These are phyloP conservation scores for Colletotrichum sublineola DNA, from an alignment of 2,329 filamentous ascomycete genomes.

Conservation along the genomic window DNA sequence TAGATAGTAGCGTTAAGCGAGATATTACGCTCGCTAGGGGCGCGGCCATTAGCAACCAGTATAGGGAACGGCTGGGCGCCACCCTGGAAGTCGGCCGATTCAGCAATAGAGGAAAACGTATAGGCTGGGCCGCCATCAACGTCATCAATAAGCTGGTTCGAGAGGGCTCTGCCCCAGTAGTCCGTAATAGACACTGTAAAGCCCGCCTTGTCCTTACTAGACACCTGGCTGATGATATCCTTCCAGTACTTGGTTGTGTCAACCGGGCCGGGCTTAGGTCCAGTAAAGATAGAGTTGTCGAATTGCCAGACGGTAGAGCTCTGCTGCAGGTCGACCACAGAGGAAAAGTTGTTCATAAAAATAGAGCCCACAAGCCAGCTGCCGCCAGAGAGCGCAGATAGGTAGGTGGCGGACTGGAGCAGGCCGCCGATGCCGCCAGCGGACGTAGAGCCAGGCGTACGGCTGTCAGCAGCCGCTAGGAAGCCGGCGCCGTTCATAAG, in stretches of 20 bases:
- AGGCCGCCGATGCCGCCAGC: slow-evolving; percentile 82
- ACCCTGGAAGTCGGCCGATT: slow-evolving; percentile 55
- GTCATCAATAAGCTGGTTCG: slow-evolving; percentile 86
- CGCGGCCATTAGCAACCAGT: slow-evolving; percentile 62
- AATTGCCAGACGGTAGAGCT: slow-evolving; percentile 57
- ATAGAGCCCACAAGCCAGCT: slow-evolving; percentile 87
- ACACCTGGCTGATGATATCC: slow-evolving; percentile 52
- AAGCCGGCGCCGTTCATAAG: slow-evolving; percentile 86
- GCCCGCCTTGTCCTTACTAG: slow-evolving; percentile 54
- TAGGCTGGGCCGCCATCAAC: slow-evolving; percentile 79
- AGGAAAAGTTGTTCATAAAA: slow-evolving; percentile 86
- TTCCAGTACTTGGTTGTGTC: slow-evolving; percentile 53
- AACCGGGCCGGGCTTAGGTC: slow-evolving; percentile 54
- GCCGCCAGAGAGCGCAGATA: slow-evolving; percentile 85
- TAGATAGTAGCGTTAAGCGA: slow-evolving; percentile 71
- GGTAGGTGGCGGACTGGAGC: slow-evolving; percentile 84
- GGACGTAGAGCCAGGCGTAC: slow-evolving; percentile 72
- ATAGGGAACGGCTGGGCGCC: slow-evolving; percentile 63
- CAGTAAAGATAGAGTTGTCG: slow-evolving; percentile 57
- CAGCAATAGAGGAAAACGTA: slow-evolving; percentile 81
- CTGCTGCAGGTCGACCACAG: slow-evolving; percentile 68
- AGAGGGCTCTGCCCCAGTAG: slow-evolving; percentile 89
- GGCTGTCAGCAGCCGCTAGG: slow-evolving; percentile 81
- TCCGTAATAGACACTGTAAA: slow-evolving; percentile 80
- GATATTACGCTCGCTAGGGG: slow-evolving; percentile 58